phyloP scores from a whole-genome alignment of 306 rosid species.

The Albizia julibrissin region DNA sequence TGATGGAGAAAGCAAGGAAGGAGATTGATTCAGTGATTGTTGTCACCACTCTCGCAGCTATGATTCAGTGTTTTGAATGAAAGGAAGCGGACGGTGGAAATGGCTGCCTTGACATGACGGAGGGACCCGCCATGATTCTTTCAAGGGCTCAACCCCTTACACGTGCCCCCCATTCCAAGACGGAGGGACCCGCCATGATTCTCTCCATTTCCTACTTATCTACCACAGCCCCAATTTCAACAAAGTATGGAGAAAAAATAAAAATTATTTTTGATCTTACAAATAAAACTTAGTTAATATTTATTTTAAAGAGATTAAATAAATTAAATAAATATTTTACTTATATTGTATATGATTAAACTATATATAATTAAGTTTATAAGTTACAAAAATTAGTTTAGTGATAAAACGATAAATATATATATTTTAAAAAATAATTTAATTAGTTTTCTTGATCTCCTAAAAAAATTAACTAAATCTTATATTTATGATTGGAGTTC shows the following conservation, averaged over 20 bases:
- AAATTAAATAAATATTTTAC: too few relatives aligned
- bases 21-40: constrained; percentile 56
- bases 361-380: too few relatives aligned
- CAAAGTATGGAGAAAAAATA: not conserved
- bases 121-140: constrained; percentile 58
- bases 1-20: constrained; percentile 63
- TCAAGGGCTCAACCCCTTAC: constrained; percentile 57
- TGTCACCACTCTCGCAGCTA: constrained; percentile 54
- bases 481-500: too few relatives aligned
- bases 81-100: constrained; percentile 4
- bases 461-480: too few relatives aligned
- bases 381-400: too few relatives aligned
- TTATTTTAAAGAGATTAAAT: too few relatives aligned
- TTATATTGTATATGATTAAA: too few relatives aligned
- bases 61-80: constrained; percentile 84
- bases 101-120: constrained; percentile 52
- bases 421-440: too few relatives aligned
- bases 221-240: not conserved
- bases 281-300: too few relatives aligned
- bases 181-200: too few relatives aligned
- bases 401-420: too few relatives aligned
- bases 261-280: fast-evolving
- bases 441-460: too few relatives aligned
- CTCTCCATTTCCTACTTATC: constrained; percentile 31
- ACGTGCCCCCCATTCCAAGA: constrained; percentile 50